phyloP scores from a whole-genome alignment of 371 early-diverging fungal genomes.

The Apophysomyces variabilis region DNA sequence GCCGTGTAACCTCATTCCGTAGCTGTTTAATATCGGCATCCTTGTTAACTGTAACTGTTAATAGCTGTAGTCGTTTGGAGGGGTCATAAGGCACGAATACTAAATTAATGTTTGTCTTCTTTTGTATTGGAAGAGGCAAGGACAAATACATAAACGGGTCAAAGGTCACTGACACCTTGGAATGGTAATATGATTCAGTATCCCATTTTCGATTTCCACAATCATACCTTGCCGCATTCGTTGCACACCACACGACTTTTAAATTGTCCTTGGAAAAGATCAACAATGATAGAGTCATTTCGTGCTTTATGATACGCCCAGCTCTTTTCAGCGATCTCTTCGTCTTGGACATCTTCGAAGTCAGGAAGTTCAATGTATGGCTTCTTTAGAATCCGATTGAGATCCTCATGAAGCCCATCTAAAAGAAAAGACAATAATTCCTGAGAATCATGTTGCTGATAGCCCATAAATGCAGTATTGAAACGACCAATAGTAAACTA shows the following conservation, averaged over 20 bases:
- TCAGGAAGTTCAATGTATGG: conserved; percentile 72
- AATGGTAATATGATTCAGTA: conserved; percentile 2
- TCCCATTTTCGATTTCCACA: neutral
- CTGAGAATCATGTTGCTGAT: conserved; percentile 64
- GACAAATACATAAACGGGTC: conserved; percentile 67
- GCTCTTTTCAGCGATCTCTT: conserved; percentile 39
- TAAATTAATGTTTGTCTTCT: conserved; percentile 37
- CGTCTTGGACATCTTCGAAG: conserved; percentile 59
- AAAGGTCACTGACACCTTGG: conserved; percentile 51
- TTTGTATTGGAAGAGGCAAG: conserved; percentile 51
- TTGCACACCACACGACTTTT: conserved; percentile 66
- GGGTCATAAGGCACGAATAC: conserved; percentile 50
- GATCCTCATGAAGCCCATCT: conserved; percentile 64
- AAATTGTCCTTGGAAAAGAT: conserved; percentile 74
- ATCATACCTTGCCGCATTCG: conserved; percentile 37
- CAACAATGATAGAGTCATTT: conserved; percentile 61
- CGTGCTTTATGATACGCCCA: conserved; percentile 53
- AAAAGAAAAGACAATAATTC: conserved; percentile 20
- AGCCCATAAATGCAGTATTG: conserved; percentile 56
- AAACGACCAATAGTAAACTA: conserved; percentile 43
- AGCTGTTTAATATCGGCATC: conserved; percentile 58
- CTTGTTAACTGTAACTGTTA: conserved; percentile 29
- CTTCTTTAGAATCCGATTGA: conserved; percentile 57
- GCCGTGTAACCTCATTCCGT: conserved; percentile 50
- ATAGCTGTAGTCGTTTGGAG: conserved; percentile 19